A percentile compares a stretch with the other conserved stretches of the same genome.
phyloP scores from a whole-genome alignment of 1,139 yeast genomes.

The Magnusiomyces magnusii region DNA sequence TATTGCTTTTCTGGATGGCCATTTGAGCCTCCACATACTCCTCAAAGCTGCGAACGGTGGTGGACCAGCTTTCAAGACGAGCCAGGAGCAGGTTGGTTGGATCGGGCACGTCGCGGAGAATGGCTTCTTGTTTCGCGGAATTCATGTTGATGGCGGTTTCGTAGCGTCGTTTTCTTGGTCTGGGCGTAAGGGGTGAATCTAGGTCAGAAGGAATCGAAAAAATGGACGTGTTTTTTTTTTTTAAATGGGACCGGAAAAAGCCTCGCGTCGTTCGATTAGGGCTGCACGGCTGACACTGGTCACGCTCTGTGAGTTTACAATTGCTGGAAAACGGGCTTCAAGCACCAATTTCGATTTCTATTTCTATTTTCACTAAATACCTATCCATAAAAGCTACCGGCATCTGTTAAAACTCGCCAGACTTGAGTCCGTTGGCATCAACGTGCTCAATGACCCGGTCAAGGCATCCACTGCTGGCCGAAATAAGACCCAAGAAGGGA shows the following conservation, averaged over 20 bases:
- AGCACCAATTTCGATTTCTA: background rate
- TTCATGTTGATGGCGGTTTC: background rate
- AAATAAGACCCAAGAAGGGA: conserved; percentile 93
- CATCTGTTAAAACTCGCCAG: background rate
- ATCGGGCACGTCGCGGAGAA: conserved; percentile 27
- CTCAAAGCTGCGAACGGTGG: conserved; percentile 28
- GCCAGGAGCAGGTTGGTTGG: conserved; percentile 32
- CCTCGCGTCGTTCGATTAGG: too few species aligned
- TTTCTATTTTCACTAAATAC: too few species aligned
- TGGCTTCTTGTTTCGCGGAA: conserved; percentile 22
- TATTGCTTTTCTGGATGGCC: conserved; percentile 25
- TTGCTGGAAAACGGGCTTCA: too few species aligned
- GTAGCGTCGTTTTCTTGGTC: too few species aligned
- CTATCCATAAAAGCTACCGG: too few species aligned
- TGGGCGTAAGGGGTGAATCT: too few species aligned
- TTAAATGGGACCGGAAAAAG: too few species aligned
- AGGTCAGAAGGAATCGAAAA: too few species aligned
- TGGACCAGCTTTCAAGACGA: conserved; percentile 36
- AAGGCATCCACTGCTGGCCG: conserved; percentile 79
- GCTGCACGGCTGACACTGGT: too few species aligned
- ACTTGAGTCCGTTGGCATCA: conserved; percentile 6
- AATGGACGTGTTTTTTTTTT: too few species aligned
- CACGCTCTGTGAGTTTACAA: too few species aligned
- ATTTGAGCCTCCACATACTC: conserved; percentile 29
- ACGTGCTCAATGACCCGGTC: conserved; percentile 41